phyloP scores from a whole-genome alignment of 225 moss, liverwort and hornwort species.

The Asterella californica region DNA sequence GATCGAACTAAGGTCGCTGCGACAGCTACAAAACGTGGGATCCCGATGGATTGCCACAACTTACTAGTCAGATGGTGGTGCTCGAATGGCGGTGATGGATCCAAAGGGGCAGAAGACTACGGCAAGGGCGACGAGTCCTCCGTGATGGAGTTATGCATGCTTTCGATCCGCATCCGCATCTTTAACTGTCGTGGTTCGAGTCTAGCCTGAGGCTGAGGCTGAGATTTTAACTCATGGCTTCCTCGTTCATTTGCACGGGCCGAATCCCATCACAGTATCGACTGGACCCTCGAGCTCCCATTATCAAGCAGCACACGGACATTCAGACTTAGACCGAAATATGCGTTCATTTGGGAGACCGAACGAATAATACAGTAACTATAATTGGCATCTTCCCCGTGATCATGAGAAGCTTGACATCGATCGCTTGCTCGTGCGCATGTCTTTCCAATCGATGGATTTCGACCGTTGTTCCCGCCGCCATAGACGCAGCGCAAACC shows the following conservation, averaged over 20 bases:
- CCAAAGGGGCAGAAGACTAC: not conserved
- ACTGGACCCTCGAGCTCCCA: not conserved
- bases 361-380: no score
- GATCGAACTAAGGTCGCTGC: not conserved
- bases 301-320: constrained; percentile 3
- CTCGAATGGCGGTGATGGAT: not conserved
- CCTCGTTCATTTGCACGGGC: not conserved
- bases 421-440: no score
- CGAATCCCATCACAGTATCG: not conserved
- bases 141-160: not conserved
- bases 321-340: no score
- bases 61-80: not conserved
- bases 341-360: no score
- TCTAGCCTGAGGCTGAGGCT: no score
- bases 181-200: no score
- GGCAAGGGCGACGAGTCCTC: not conserved
- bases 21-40: not conserved
- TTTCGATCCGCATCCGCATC: not conserved
- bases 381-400: no score
- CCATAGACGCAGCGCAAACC: no score
- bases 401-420: no score
- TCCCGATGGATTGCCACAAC: not conserved
- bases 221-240: not conserved
- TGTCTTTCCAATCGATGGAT: no score
- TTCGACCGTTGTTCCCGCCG: no score